Evolutionary conservation across 345 rosid species (phyloP).

Genomic region (Ailanthus altissimus): DNA sequence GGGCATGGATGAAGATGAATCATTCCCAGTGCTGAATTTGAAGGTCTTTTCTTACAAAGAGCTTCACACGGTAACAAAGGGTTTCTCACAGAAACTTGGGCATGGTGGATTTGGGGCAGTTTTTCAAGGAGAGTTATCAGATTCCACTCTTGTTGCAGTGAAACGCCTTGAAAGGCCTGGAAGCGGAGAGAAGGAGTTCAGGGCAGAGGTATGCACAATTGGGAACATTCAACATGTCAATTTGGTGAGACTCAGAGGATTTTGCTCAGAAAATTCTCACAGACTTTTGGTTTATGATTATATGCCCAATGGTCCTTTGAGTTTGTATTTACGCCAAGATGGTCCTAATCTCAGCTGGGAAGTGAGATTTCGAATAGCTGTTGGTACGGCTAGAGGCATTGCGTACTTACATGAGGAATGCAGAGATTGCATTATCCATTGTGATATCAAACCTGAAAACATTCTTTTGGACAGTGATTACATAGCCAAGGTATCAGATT

Average conservation of each 20-base stretch:
- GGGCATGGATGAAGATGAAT: slow-evolving; percentile 42
- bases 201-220: slow-evolving; percentile 71
- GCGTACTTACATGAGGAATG: slow-evolving; percentile 69
- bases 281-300: slow-evolving; percentile 63
- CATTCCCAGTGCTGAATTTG: slow-evolving; percentile 55
- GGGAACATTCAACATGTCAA: slow-evolving; percentile 78
- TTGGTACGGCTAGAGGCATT: slow-evolving; percentile 63
- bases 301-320: slow-evolving; percentile 68
- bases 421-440: slow-evolving; percentile 60
- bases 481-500: slow-evolving; percentile 57
- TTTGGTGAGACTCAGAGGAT: slow-evolving; percentile 67
- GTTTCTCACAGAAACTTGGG: slow-evolving; percentile 58
- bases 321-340: slow-evolving; percentile 41
- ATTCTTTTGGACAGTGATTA: slow-evolving; percentile 53
- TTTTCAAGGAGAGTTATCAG: slow-evolving; percentile 48
- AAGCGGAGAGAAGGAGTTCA: slow-evolving; percentile 58
- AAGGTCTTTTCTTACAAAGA: slow-evolving; percentile 62
- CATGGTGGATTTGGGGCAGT: slow-evolving; percentile 72
- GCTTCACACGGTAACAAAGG: slow-evolving; percentile 46
- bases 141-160: slow-evolving; percentile 54
- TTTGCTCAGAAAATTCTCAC: slow-evolving; percentile 64
- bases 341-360: slow-evolving; percentile 49
- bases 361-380: slow-evolving; percentile 42
- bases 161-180: slow-evolving; percentile 66
- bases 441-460: slow-evolving; percentile 69